Conservation (phyloP, 2,329 filamentous ascomycete species). For the Curvularia sp. region DNA sequence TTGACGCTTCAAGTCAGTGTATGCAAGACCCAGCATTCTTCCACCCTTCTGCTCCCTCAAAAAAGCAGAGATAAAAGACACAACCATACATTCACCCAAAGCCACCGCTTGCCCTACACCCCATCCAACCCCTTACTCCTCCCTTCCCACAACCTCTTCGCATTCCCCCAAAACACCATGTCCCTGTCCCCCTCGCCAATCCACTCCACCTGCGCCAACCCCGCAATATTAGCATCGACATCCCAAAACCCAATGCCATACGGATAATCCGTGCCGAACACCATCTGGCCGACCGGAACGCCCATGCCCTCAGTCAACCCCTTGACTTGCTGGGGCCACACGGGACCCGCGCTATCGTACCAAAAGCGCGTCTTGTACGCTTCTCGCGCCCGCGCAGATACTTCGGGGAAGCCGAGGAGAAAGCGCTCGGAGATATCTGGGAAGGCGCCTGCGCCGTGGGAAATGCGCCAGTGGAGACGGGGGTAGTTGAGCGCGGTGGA, state of each 20-base stretch:
- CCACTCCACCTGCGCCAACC: conserved; percentile 35
- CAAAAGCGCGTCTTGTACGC: conserved; percentile 44
- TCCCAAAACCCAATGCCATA: conserved; percentile 51
- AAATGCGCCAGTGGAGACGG: conserved; percentile 44
- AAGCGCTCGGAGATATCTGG: conserved; percentile 48
- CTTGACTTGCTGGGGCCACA: conserved; percentile 48
- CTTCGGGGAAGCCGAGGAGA: conserved; percentile 40
- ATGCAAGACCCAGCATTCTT: no score
- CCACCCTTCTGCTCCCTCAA: no score
- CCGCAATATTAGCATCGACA: conserved; percentile 43
- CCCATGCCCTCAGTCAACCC: conserved; percentile 45
- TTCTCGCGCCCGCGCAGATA: conserved; percentile 35
- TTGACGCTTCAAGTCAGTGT: no score
- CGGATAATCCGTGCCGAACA: conserved; percentile 51
- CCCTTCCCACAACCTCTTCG: conserved; percentile 36
- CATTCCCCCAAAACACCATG: conserved; percentile 39
- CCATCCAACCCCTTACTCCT: conserved; percentile 24
- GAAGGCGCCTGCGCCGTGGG: conserved; percentile 49
- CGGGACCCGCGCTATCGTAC: conserved; percentile 51
- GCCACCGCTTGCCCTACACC: no score
- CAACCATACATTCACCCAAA: no score
- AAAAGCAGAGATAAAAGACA: no score
- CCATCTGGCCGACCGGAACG: conserved; percentile 41
- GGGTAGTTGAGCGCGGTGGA: conserved; percentile 40
- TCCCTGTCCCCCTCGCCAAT: conserved; percentile 36